phyloP scores from a whole-genome alignment of 192 early-diverging fungal species.

The Podila verticillata region DNA sequence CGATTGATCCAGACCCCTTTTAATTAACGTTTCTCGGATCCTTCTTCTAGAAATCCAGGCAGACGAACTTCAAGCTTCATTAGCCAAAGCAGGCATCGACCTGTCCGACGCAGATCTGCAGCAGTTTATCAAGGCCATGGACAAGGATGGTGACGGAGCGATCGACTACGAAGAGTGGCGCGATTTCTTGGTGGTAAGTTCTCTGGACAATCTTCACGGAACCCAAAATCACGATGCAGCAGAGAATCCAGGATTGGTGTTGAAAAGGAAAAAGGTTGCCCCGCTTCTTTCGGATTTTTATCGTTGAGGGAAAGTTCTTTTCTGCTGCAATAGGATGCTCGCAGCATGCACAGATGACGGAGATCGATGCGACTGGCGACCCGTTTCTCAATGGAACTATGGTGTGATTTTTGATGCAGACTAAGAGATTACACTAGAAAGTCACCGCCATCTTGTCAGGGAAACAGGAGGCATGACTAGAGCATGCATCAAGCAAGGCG shows the following conservation, averaged over 20 bases:
- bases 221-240: background rate
- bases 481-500: background rate
- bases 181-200: constrained; percentile 64
- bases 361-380: too few relatives aligned
- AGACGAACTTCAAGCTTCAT: constrained; percentile 62
- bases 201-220: background rate
- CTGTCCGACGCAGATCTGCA: constrained; percentile 67
- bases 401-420: too few relatives aligned
- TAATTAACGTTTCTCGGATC: background rate
- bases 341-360: too few relatives aligned
- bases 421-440: too few relatives aligned
- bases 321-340: too few relatives aligned
- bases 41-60: constrained; percentile 55
- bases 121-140: constrained; percentile 69
- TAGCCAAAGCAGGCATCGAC: constrained; percentile 68
- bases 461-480: background rate
- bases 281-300: too few relatives aligned
- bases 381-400: too few relatives aligned
- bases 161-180: constrained; percentile 78
- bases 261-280: too few relatives aligned
- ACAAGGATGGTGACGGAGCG: constrained; percentile 69
- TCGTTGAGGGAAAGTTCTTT: too few relatives aligned
- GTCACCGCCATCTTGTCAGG: background rate
- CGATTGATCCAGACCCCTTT: background rate
- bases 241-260: background rate